Evolutionary conservation across 768 basidiomycete genomes (phyloP).

Genomic region (Tulasnella sp.): DNA sequence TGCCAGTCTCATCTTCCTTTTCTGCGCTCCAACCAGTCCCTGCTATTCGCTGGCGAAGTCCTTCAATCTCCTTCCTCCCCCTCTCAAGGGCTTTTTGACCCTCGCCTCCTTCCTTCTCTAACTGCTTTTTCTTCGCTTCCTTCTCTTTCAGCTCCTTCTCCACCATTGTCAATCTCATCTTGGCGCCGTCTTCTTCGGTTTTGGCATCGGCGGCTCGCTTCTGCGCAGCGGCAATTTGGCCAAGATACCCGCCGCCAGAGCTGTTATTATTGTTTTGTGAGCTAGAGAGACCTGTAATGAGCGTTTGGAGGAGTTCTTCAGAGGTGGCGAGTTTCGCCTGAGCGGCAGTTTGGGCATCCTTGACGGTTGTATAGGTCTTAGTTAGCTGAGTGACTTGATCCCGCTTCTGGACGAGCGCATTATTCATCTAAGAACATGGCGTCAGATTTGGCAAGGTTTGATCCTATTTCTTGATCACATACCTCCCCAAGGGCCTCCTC

Average conservation of each 20-base stretch:
- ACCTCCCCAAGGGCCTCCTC: constrained; percentile 63
- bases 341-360: constrained; percentile 61
- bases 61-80: constrained; percentile 53
- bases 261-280: constrained; percentile 53
- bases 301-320: constrained; percentile 92
- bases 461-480: constrained; percentile 31
- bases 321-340: constrained; percentile 61
- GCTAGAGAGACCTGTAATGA: constrained; percentile 80
- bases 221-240: constrained; percentile 84
- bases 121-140: constrained; percentile 76
- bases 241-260: constrained; percentile 83
- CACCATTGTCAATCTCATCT: constrained; percentile 67
- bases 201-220: constrained; percentile 67
- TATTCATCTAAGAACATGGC: constrained; percentile 49
- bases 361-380: constrained; percentile 56
- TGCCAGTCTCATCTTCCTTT: constrained; percentile 60
- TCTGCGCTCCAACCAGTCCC: constrained; percentile 73
- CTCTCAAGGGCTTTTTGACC: constrained; percentile 62
- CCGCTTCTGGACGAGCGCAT: constrained; percentile 56
- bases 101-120: constrained; percentile 79
- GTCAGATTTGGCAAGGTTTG: background rate
- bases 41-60: constrained; percentile 50
- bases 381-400: constrained; percentile 55
- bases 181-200: constrained; percentile 81
- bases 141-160: constrained; percentile 74